These are phyloP conservation scores for Calonectria leucothoes DNA, from an alignment of 2,329 filamentous ascomycete species.

Conservation along the genomic window DNA sequence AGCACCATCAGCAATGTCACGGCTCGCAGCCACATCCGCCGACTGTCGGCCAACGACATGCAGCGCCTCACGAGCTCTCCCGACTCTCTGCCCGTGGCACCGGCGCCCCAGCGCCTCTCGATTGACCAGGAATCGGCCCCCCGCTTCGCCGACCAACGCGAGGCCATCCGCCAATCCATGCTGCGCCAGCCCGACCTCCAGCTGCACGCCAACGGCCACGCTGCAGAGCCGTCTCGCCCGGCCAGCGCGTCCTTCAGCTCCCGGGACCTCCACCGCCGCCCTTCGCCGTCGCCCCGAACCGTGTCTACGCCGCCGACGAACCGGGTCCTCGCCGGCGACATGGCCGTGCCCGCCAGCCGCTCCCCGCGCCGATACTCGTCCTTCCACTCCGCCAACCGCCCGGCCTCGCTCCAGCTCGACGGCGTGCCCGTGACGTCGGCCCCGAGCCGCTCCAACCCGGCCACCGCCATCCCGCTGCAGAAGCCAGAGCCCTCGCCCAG, in stretches of 20 bases:
- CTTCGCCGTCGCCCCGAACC: slow-evolving; percentile 53
- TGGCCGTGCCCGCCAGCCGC: slow-evolving; percentile 40
- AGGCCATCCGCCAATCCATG: slow-evolving; percentile 45
- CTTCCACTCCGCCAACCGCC: slow-evolving; percentile 58
- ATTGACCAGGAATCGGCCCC: slow-evolving; percentile 52
- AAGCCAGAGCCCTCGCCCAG: slow-evolving; percentile 33
- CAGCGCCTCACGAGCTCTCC: slow-evolving; percentile 67
- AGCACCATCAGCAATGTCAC: slow-evolving; percentile 44
- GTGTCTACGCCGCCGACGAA: slow-evolving; percentile 65
- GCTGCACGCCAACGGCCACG: slow-evolving; percentile 39
- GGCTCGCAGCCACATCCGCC: slow-evolving; percentile 59
- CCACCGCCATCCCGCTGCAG: slow-evolving; percentile 42
- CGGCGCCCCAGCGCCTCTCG: slow-evolving; percentile 50
- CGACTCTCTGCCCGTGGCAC: slow-evolving; percentile 68
- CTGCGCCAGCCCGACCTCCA: slow-evolving; percentile 41
- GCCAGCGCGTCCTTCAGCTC: background rate
- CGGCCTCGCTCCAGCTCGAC: slow-evolving; percentile 58
- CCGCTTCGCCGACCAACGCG: slow-evolving; percentile 41
- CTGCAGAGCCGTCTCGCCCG: slow-evolving; percentile 39
- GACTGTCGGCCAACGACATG: slow-evolving; percentile 69
- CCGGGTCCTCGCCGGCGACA: slow-evolving; percentile 48
- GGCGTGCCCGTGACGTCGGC: slow-evolving; percentile 37
- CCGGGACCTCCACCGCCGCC: slow-evolving; percentile 45
- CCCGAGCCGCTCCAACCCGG: slow-evolving; percentile 29
- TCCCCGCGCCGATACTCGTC: slow-evolving; percentile 63